A percentile compares a stretch with the other conserved stretches of the same genome.
Conservation (phyloP, 352 stramenopile species). For the Globisporangium cystogenes region DNA sequence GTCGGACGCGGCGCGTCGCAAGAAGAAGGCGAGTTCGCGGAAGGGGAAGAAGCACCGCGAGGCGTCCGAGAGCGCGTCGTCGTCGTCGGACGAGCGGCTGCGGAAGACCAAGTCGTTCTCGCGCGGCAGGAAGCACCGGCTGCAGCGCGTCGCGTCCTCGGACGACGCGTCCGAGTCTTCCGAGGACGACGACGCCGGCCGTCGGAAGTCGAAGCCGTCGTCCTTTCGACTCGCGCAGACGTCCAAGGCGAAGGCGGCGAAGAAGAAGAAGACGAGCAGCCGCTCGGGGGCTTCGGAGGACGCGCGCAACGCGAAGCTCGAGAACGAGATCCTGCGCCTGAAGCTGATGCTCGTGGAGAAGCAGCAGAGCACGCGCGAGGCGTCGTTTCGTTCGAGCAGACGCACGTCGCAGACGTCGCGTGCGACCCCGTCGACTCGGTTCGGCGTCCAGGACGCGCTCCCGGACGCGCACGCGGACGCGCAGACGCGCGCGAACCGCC, state of each 20-base stretch:
- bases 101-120: neutral
- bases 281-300: constrained; percentile 16
- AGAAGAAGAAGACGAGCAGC: constrained; percentile 18
- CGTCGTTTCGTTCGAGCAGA: constrained; percentile 3
- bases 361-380: constrained; percentile 23
- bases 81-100: neutral
- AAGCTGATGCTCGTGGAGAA: constrained; percentile 68
- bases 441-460: constrained; percentile 5
- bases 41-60: neutral
- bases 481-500: constrained; percentile 15
- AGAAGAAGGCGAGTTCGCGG: neutral
- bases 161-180: constrained; percentile 2
- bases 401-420: constrained; percentile 1
- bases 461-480: constrained; percentile 1
- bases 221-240: constrained; percentile 7
- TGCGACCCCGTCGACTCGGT: constrained; percentile 5
- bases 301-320: constrained; percentile 40
- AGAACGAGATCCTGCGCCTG: constrained; percentile 72
- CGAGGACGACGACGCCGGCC: constrained; percentile 1
- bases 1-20: neutral
- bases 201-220: constrained; percentile 6
- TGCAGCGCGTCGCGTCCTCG: neutral
- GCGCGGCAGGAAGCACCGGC: constrained; percentile 2
- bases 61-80: neutral
- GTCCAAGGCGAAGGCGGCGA: constrained; percentile 1